These are phyloP conservation scores for Penicillium lagena DNA, from an alignment of 495 filamentous ascomycete species.

Conservation along the genomic window DNA sequence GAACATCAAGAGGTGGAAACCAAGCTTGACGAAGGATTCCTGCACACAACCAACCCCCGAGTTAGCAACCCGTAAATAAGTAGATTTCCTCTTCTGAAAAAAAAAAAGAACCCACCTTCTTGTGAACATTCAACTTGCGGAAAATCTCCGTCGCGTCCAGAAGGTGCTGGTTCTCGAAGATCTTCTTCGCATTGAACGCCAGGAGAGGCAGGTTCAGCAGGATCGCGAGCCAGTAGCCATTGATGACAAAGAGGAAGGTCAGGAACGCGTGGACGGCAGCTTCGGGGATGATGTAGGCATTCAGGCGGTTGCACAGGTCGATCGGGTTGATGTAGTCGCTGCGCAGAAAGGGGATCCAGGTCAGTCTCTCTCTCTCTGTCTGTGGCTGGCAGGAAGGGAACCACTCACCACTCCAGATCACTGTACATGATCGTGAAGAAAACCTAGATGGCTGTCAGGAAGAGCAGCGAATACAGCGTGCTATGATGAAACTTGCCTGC, in stretches of 20 bases:
- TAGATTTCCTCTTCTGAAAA: background rate
- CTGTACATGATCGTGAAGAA: conserved; percentile 99
- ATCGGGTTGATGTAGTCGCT: conserved; percentile 99
- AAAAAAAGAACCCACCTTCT: conserved; percentile 62
- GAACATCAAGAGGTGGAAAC: conserved; percentile 99
- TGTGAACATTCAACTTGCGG: conserved; percentile 97
- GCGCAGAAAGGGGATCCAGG: conserved; percentile 9
- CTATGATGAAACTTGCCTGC: background rate
- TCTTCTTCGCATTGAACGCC: conserved; percentile 95
- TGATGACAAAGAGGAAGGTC: conserved; percentile 92
- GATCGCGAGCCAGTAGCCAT: conserved; percentile 96
- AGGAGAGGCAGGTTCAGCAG: conserved; percentile 88
- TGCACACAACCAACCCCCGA: conserved; percentile 21
- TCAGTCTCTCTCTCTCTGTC: conserved; percentile 9
- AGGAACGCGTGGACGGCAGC: conserved; percentile 94
- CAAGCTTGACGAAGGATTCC: conserved; percentile 99
- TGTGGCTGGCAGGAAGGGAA: background rate
- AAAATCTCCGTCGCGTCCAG: conserved; percentile 99
- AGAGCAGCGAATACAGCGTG: too few species aligned
- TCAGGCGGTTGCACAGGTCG: conserved; percentile 99
- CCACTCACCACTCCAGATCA: conserved; percentile 88
- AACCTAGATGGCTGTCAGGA: conserved; percentile 51
- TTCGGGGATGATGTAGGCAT: conserved; percentile 99
- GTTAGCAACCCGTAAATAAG: too few species aligned
- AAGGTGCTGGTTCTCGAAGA: conserved; percentile 92